These are phyloP conservation scores for Hippophae gyantsensis DNA, from an alignment of 306 rosid genomes.

Conservation along the genomic window DNA sequence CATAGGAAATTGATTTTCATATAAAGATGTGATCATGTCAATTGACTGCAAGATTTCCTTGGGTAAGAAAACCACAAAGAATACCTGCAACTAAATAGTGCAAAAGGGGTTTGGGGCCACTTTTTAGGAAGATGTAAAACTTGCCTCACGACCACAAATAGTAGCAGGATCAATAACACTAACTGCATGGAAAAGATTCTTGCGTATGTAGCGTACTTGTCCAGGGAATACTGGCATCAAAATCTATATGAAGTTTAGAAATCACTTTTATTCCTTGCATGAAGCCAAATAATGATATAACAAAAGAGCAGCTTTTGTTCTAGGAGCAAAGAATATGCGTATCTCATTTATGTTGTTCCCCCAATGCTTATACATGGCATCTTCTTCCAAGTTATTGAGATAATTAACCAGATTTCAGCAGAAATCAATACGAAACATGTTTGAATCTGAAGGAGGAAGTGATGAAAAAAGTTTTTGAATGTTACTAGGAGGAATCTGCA, in stretches of 20 bases:
- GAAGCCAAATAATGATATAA: not conserved
- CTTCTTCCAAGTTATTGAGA: conserved; percentile 94
- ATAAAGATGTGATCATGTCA: conserved; percentile 59
- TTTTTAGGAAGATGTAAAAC: conserved; percentile 25
- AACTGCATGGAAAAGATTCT: conserved; percentile 88
- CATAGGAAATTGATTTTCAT: conserved; percentile 72
- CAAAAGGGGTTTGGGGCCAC: conserved; percentile 9
- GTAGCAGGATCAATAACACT: conserved; percentile 82
- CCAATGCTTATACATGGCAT: conserved; percentile 79
- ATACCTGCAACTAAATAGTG: conserved; percentile 20
- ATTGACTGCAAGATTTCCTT: conserved; percentile 61
- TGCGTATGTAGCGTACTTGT: conserved; percentile 87
- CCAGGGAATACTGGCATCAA: conserved; percentile 98
- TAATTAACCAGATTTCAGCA: conserved; percentile 78
- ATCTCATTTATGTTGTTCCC: conserved; percentile 83
- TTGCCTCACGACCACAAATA: conserved; percentile 75
- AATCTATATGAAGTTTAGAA: conserved; percentile 37
- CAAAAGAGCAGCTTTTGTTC: not conserved
- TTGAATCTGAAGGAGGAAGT: conserved; percentile 73
- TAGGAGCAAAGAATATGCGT: conserved; percentile 9
- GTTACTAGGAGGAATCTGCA: conserved; percentile 62
- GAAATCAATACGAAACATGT: conserved; percentile 78
- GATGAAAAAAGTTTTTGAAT: conserved; percentile 67
- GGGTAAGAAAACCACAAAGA: conserved; percentile 12
- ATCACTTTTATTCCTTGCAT: not conserved